Evolutionary conservation across 2,329 filamentous ascomycete genomes (phyloP), one percentile per base, ranked within the genome.

Genomic region (Colletotrichum tamarilloi): DNA sequence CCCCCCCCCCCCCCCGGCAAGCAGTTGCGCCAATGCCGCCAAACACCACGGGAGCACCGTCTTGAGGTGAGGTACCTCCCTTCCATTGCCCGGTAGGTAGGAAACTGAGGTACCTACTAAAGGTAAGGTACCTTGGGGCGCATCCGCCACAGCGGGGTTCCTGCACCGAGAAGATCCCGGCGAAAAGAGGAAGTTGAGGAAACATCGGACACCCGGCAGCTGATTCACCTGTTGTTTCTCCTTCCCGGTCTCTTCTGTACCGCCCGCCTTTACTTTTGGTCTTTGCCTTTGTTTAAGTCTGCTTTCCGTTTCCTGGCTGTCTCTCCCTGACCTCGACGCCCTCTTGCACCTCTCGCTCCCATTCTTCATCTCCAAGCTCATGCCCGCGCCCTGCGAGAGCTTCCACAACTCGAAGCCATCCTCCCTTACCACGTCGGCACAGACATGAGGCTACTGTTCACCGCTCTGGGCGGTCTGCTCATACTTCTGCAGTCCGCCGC

Each of bases 141-240:
- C 53, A 63, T 53, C 65, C 65, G 70, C 70, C 60, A 70, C 67
- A 65, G 70, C 67, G 67, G 70, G 67, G 70, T 70, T 70, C 32
- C 70, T 73, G 60, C 55, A 69, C 55, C 55, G 9, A 65, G 55
- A 30, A 26, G 66, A 70, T 66, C 56, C 59, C 46, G 35, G 63
- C 49, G 30, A 16, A 38, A 28, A 64, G n/a, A 59, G 42, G 24
- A 49, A 67, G 14, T 55, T 35, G n/a, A 58, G 28, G 30, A 66
- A 65, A 28, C 22, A 35, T 30, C n/a, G 26, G 24, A 68, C 66
- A 28, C 35, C 4, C 56, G 64, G 58, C 64, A 67, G 42, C 19
- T 30, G 19, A 57, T 14, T 38, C 64, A 42, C 26, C 30, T 28
- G 42, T 19, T 19, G 53, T 30, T 32, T 66, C 16, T 19, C 58